Evolutionary conservation across 2,329 filamentous ascomycete genomes (phyloP), one percentile per base, ranked within the genome.

Genomic region (Paraconiothyrium brasiliense): DNA sequence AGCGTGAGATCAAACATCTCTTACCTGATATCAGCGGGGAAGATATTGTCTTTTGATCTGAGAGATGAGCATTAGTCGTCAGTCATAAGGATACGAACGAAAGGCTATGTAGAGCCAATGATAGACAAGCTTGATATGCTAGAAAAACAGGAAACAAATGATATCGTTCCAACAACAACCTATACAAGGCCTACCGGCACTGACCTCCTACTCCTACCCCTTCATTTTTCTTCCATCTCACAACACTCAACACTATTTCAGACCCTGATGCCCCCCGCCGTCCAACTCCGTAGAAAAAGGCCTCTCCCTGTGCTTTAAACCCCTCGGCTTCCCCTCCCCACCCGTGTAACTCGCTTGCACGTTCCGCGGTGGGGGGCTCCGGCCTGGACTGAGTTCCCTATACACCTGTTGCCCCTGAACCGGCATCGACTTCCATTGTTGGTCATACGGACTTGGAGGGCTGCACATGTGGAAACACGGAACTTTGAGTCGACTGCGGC

Each of bases 281-380:
- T 71, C 69, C 44, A 71, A 39, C 56, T 70, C 69, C 41, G 64
- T 66, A 4, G 67, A 69, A 27, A 70, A 68, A n/a, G 69, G 66
- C 37, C 64, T 62, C 24, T 60, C 54, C 7, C 63, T 62, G n/a
- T 51, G 48, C 4, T 24, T 35, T 9, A 34, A 43, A 5, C 44
- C 34, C 9, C 51, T 34, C 13, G 60, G 59, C 44, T 52, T 57
- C 27, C 63, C 49, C 39, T 43, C 39, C 27, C 43, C 48, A 51
- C 48, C 56, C 16, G 34, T 39, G 43, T 54, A 44, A 54, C 47
- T 49, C n/a, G 54, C 32, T 44, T 63, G 59, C 27, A 66, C 60
- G n/a, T 56, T 60, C 50, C 65, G 58, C 22, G 61, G 62, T 9
- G 58, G 60, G 8, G 64, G 64, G 37, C 67, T 68, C 58, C 63